Conservation (phyloP, 495 filamentous ascomycete genomes). For the Choiromyces venosus region DNA sequence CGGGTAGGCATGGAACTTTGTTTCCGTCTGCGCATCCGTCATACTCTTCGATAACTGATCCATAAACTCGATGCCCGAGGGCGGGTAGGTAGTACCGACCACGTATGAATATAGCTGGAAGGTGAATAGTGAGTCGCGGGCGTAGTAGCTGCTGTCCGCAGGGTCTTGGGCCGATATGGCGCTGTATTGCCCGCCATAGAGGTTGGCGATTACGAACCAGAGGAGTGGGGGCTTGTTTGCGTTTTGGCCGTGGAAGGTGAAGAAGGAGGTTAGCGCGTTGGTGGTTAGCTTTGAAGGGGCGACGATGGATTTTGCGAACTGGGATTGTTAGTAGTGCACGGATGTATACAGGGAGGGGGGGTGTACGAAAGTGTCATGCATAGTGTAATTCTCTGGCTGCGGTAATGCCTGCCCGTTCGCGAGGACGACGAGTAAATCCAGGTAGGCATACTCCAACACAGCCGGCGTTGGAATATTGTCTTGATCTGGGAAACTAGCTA, state of each 20-base stretch:
- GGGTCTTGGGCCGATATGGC: slow-evolving; percentile 47
- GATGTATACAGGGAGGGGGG: background rate
- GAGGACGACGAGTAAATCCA: slow-evolving; percentile 27
- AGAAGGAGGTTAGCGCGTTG: slow-evolving; percentile 26
- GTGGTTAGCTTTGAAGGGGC: slow-evolving; percentile 23
- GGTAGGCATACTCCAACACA: slow-evolving; percentile 20
- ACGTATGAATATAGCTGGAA: slow-evolving; percentile 55
- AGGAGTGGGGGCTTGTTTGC: slow-evolving; percentile 7
- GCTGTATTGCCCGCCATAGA: slow-evolving; percentile 51
- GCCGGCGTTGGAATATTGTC: no score
- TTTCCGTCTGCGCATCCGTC: slow-evolving; percentile 42
- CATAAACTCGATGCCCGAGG: slow-evolving; percentile 48
- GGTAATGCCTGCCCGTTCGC: slow-evolving; percentile 16
- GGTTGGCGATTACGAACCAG: slow-evolving; percentile 56
- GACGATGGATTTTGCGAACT: slow-evolving; percentile 34
- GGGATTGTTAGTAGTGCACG: background rate
- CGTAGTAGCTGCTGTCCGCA: slow-evolving; percentile 53
- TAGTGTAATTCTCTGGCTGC: slow-evolving; percentile 21
- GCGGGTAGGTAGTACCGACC: slow-evolving; percentile 42
- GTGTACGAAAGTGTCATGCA: slow-evolving; percentile 30
- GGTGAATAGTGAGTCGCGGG: slow-evolving; percentile 55
- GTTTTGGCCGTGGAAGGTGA: slow-evolving; percentile 20
- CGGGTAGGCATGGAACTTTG: slow-evolving; percentile 54
- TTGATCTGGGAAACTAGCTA: slow-evolving; percentile 21
- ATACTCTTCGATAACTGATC: slow-evolving; percentile 43